phyloP scores from a whole-genome alignment of 768 basidiomycete species.

The Psilocybe cyanescens region DNA sequence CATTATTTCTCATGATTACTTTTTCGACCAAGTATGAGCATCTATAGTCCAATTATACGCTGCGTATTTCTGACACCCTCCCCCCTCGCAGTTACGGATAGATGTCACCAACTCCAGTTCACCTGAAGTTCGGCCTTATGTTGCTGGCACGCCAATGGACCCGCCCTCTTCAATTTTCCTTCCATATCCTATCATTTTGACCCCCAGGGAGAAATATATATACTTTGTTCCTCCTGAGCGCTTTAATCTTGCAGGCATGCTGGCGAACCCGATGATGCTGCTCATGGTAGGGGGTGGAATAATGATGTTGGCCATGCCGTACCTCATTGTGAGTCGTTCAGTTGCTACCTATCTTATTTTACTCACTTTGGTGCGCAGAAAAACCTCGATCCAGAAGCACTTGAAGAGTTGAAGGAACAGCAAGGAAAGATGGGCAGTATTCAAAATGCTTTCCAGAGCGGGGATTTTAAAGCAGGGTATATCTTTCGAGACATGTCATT shows the following conservation, averaged over 20 bases:
- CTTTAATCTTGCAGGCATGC: conserved; percentile 76
- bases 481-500: conserved; percentile 2
- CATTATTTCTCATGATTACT: conserved; percentile 65
- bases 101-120: conserved; percentile 53
- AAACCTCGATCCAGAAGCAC: conserved; percentile 72
- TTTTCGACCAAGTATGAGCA: conserved; percentile 66
- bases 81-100: conserved; percentile 58
- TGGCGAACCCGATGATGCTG: conserved; percentile 86
- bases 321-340: conserved; percentile 62
- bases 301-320: conserved; percentile 76
- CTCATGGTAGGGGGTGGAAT: conserved; percentile 69
- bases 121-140: conserved; percentile 60
- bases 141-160: conserved; percentile 69
- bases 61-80: not conserved
- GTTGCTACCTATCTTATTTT: not conserved
- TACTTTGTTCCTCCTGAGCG: conserved; percentile 74
- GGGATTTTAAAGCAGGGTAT: conserved; percentile 64
- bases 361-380: conserved; percentile 47
- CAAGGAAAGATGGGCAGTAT: conserved; percentile 59
- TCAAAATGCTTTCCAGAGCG: conserved; percentile 60
- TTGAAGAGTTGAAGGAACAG: conserved; percentile 66
- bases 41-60: not conserved
- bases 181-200: conserved; percentile 63
- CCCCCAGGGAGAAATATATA: conserved; percentile 54
- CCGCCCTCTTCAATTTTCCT: conserved; percentile 58